phyloP scores from a whole-genome alignment of 352 stramenopile genomes.

The Phytophthora capsici region DNA sequence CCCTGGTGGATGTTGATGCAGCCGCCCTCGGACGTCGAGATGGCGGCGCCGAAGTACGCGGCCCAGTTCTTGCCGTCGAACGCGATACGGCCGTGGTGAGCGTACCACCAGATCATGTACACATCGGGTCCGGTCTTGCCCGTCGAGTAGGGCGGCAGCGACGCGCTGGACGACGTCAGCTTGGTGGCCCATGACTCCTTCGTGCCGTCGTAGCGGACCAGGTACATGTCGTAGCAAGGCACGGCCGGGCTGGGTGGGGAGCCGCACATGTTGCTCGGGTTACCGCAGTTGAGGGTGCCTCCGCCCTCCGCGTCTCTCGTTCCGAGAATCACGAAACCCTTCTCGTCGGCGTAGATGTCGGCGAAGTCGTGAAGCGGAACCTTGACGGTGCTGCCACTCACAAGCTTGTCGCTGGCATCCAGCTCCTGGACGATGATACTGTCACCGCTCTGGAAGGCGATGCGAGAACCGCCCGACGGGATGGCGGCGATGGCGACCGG shows the following conservation, averaged over 20 bases:
- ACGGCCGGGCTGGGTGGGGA: conserved; percentile 40
- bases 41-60: conserved; percentile 62
- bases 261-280: conserved; percentile 60
- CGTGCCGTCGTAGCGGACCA: conserved; percentile 58
- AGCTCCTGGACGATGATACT: conserved; percentile 56
- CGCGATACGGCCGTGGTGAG: conserved; percentile 64
- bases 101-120: conserved; percentile 80
- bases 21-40: conserved; percentile 58
- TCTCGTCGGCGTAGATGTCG: conserved; percentile 60
- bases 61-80: conserved; percentile 69
- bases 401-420: conserved; percentile 56
- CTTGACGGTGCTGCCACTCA: conserved; percentile 42
- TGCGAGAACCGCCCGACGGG: conserved; percentile 47
- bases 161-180: conserved; percentile 55
- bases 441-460: conserved; percentile 61
- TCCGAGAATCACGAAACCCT: conserved; percentile 60
- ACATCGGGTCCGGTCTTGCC: conserved; percentile 50
- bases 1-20: conserved; percentile 81
- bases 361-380: conserved; percentile 59
- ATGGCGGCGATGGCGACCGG: conserved; percentile 54
- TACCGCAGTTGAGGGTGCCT: conserved; percentile 64
- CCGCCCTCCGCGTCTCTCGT: conserved; percentile 58
- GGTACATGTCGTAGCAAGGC: conserved; percentile 71
- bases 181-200: conserved; percentile 66
- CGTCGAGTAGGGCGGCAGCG: conserved; percentile 60